Base-by-base conservation (phyloP, 2,329 filamentous ascomycete species). In the Trichoderma asperellum region DNA sequence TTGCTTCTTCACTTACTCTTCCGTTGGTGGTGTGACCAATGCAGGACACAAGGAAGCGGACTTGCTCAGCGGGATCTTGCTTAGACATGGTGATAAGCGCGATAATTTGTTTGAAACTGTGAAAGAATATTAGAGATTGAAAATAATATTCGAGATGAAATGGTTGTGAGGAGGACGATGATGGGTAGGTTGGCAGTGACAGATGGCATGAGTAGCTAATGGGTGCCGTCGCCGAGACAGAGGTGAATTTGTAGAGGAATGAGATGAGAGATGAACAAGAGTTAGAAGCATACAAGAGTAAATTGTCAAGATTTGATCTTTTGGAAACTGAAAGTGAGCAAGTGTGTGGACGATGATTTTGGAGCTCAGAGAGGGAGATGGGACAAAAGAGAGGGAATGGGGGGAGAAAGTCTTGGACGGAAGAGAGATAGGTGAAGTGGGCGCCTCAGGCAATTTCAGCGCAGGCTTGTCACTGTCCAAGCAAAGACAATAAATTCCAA, bases 31-130 rank as follows among this genome's bases (percentile, higher is more conserved):
- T 85, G 77, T 89, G 79, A 65, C 85, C 84, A 77, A 92, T 90
- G 79, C 90, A 92, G 65, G 83, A 82, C 60, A 92, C 84, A 29
- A 92, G 82, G 76, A 92, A 91, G 71, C 84, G 86, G 79, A 92
- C 84, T 73, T 91, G 88, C 0, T 79, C 79, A 34, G 88, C 83
- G 24, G 86, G 81, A 34, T 87, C 84, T 27, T 80, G 79, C 69
- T 81, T 77, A 49, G 86, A 80, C 87, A 89, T 89, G 12, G 73
- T 82, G 76, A 49, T 66, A 58, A 21, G 37, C 2, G 29, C 18
- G 18, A 55, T 32, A 16, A n/a, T 29, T 27, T 16, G n/a, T 52
- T 37, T 24, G 8, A 24, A 21, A 21, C 63, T 67, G 16, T 27
- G 24, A 37, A 6, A 1, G 24, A 24, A 5, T 16, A 12, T 67